Conservation (phyloP, 2,329 filamentous ascomycete species). For the Eutypella sp. region DNA sequence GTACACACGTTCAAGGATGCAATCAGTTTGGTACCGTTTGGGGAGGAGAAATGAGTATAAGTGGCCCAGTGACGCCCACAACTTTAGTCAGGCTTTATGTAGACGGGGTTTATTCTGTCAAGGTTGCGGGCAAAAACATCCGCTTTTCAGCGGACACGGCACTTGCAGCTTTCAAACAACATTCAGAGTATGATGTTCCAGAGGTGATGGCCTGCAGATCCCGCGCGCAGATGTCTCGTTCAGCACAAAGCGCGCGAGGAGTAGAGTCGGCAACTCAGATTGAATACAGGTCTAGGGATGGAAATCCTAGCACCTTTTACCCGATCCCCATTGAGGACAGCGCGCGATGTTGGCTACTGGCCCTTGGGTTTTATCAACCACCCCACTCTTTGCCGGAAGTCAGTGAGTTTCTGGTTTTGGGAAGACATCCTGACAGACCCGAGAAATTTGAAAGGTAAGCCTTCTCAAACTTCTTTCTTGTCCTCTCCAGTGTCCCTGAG, state of each 20-base stretch:
- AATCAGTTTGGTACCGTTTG: background rate
- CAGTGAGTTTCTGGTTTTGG: background rate
- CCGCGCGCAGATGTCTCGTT: background rate
- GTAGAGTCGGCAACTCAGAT: background rate
- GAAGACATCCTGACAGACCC: background rate
- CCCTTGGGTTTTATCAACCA: background rate
- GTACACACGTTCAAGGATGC: background rate
- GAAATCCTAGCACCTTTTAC: background rate
- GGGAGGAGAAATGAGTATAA: background rate
- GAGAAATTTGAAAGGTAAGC: background rate
- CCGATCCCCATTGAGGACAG: background rate
- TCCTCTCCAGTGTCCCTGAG: background rate
- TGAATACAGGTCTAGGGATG: background rate
- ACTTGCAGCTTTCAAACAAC: background rate
- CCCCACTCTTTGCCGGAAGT: background rate
- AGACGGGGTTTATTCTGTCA: background rate
- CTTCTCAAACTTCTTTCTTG: background rate
- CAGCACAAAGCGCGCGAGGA: background rate
- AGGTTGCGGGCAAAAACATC: background rate
- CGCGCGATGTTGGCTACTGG: background rate
- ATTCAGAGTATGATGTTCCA: background rate
- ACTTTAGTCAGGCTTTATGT: background rate
- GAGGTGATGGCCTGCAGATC: background rate
- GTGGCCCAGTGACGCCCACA: background rate
- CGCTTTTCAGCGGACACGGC: background rate